A percentile compares a stretch with the other conserved stretches of the same genome.
Evolutionary conservation across 2,329 filamentous ascomycete species (phyloP).

Genomic region (Ciborinia camelliae): DNA sequence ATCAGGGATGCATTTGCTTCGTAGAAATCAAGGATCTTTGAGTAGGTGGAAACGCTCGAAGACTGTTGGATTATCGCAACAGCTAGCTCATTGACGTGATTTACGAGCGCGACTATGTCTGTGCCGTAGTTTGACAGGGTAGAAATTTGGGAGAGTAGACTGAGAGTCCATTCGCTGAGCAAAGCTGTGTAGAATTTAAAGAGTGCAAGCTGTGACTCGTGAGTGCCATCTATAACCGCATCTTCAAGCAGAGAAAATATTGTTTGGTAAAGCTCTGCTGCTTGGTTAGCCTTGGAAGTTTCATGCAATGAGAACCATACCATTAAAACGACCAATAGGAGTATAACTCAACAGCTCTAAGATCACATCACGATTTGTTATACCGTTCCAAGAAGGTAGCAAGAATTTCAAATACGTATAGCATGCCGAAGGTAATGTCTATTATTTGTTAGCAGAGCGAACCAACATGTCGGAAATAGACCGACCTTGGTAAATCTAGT

Average conservation of each 20-base stretch:
- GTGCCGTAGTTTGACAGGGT: constrained; percentile 14
- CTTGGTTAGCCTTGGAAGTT: neutral
- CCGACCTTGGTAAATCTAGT: constrained; percentile 53
- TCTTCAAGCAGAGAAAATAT: constrained; percentile 52
- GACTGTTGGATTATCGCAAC: constrained; percentile 58
- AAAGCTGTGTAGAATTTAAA: constrained; percentile 66
- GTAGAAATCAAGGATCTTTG: constrained; percentile 67
- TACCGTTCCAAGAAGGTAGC: constrained; percentile 60
- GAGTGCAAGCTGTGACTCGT: constrained; percentile 55
- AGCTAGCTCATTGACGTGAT: constrained; percentile 53
- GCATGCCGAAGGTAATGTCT: constrained; percentile 39
- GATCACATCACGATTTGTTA: constrained; percentile 50
- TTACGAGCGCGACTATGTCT: constrained; percentile 43
- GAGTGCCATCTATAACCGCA: constrained; percentile 47
- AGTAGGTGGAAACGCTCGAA: constrained; percentile 44
- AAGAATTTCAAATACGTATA: constrained; percentile 52
- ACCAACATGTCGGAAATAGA: constrained; percentile 4
- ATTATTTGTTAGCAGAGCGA: constrained; percentile 23
- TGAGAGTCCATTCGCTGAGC: constrained; percentile 56
- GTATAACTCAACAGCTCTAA: constrained; percentile 56
- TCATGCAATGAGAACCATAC: constrained; percentile 39
- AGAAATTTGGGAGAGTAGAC: constrained; percentile 43
- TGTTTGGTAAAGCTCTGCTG: constrained; percentile 48
- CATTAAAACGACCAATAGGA: constrained; percentile 54
- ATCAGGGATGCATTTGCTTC: constrained; percentile 57